Evolutionary conservation across 768 basidiomycete genomes (phyloP), one percentile per base, ranked within the genome.

Genomic region (Tricholoma sp.): DNA sequence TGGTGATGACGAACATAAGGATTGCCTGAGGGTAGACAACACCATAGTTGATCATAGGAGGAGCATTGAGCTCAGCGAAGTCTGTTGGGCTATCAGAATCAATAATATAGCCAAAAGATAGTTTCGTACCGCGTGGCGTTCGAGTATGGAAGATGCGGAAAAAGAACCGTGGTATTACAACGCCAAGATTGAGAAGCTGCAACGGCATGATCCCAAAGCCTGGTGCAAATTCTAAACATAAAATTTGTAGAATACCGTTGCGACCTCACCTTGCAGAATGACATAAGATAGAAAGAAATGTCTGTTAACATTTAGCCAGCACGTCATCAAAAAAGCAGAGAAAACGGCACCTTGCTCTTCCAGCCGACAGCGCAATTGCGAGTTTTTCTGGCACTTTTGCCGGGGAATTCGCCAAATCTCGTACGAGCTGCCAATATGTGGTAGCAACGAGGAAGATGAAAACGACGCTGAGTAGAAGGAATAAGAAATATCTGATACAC

Each of bases 41-140:
- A 52, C 97, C 97, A 63, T 98, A 96, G 71, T 98, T 98, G 72
- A 98, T 89, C 89, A 95, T 92, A 0, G 97, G 94, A 5, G 97
- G 97, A 0, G 94, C 94, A 66, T 99, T 97, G 14, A 98, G 79
- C 69, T 97, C 97, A 16, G 94, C 96, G 61, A 86, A 95, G 66
- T 99, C 96, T 98, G 65, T 6, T 21, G n/a, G 31, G 43, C 12
- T 29, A 7, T 61, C 19, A 59, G 32, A n/a, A 47, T 56, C 32
- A 43, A 7, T 27, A 50, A 18, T 7, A n/a, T 9, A 18, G 29
- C 29, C 29, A 18, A 50, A 50, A 3, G 2, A 18, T 50, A 9
- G 3, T 18, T 50, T 50, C 29, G 29, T 64, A 91, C 94, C 95
- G 78, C 97, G 79, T 0, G 97, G 97, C 2, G 96, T 97, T 50